Evolutionary conservation across 352 stramenopile genomes (phyloP), one percentile per base, ranked within the genome.

Genomic region (Globisporangium irregulare): DNA sequence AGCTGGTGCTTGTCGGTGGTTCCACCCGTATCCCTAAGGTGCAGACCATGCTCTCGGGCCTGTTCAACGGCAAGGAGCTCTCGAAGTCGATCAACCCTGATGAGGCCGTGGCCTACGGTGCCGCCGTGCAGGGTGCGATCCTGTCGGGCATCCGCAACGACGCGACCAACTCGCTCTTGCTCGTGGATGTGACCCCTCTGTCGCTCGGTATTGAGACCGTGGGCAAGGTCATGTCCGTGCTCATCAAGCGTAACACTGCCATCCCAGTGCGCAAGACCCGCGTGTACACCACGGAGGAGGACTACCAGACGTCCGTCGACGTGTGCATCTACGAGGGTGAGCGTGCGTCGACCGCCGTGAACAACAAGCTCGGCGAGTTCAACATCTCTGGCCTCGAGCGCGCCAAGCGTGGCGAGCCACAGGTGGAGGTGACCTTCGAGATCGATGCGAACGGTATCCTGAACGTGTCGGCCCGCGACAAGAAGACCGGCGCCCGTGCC

Each of bases 1-100:
- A 99, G 75, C 96, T 99, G 66, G 96, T 99, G 58, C 84, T 99
- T 51, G 98, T 99, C n/a, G 98, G 98, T 56, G 98, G 98, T 36
- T 98, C 97, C 8, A 99, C 97, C 18, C 93, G 97, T 75, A 99
- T 99, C 80, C 97, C 97, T 1, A 97, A 98, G 68, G 98, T 99
- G 65, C 94, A 98, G 76, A 84, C 95, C 69, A 75, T 99, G 46
- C 86, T 99, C 59, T 97, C 96, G 81, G 95, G 99, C 77, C 99
- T 97, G 76, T 99, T 99, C 85, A 97, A 98, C 77, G 97, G 97
- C 76, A 98, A 98, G 80, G 94, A 98, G 71, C 89, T 89, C 4
- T 94, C 77, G 63, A 56, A 58, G 43, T 46, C 75, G 79, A 61
- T 99, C 53, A 98, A 99, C 81, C 95, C 98, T 5, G 98, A 99